These are phyloP conservation scores for Tillandsia leiboldiana DNA, from an alignment of 176 grass and related monocot species.

Conservation along the genomic window DNA sequence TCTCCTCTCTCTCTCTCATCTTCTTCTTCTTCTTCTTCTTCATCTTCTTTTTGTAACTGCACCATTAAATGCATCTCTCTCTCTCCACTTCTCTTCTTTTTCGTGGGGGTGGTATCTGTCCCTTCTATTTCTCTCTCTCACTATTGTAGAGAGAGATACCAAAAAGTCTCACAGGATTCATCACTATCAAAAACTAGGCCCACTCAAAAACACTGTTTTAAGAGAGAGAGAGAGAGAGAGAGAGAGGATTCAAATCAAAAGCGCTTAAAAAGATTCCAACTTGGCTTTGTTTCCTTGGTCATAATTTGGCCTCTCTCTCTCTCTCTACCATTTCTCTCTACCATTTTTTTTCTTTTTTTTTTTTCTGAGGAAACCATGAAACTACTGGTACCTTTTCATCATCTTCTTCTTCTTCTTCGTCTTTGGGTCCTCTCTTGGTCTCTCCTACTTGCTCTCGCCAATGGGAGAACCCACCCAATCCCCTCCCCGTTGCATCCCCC, in stretches of 20 bases:
- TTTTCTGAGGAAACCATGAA: background rate
- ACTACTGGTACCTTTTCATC: background rate
- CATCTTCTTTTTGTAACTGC: background rate
- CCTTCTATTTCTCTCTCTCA: background rate
- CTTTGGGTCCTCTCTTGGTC: background rate
- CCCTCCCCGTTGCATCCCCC: background rate
- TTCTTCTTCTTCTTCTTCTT: background rate
- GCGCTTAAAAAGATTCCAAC: too few species aligned
- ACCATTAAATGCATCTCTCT: background rate
- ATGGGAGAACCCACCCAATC: background rate
- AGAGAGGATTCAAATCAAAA: constrained; percentile 1
- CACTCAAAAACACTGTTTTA: background rate
- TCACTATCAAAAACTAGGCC: background rate
- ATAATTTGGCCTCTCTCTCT: background rate
- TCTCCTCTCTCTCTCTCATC: background rate
- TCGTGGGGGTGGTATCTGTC: background rate
- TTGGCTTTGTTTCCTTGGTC: background rate
- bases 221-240: background rate
- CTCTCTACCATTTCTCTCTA: background rate
- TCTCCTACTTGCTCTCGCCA: background rate
- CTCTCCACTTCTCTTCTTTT: background rate
- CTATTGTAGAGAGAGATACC: background rate
- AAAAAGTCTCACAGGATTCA: background rate
- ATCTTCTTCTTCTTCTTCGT: background rate
- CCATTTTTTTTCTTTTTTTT: background rate